A percentile compares a stretch with the other conserved stretches of the same genome.
Evolutionary conservation across 75 land plant species (phyloP).

Genomic region (Cryptomeria japonica): DNA sequence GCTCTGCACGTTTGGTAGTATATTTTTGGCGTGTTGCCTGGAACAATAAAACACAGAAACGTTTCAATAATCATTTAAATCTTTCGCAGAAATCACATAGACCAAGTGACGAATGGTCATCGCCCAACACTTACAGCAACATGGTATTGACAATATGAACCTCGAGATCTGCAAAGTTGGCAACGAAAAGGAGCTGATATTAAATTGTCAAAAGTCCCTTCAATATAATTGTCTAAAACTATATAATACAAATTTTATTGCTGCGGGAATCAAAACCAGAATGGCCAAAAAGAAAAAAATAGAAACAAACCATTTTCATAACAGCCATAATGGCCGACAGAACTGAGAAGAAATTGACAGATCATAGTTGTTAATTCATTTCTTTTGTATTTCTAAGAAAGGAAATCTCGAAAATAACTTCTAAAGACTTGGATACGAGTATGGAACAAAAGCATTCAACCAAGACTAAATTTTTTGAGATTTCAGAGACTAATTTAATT

Average conservation of each 20-base stretch:
- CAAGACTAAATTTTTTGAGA: not conserved
- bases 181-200: not conserved
- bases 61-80: not conserved
- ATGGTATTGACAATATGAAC: constrained; percentile 74
- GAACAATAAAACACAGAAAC: constrained; percentile 3
- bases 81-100: not conserved
- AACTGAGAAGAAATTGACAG: not conserved
- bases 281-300: not conserved
- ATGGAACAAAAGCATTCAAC: constrained; percentile 3
- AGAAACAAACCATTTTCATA: not conserved
- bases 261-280: not conserved
- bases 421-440: not conserved
- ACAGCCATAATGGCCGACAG: not conserved
- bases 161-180: constrained; percentile 43
- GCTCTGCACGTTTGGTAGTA: constrained; percentile 62
- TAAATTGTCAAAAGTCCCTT: not conserved
- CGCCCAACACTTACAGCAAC: constrained; percentile 42
- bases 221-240: not conserved
- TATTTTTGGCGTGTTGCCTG: constrained; percentile 72
- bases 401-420: not conserved
- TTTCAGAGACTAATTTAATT: not conserved
- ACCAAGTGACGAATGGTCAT: not conserved
- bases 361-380: not conserved
- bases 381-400: not conserved
- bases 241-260: not conserved